phyloP scores from a whole-genome alignment of 1,284 basidiomycete genomes.

The Butyriboletus appendiculatus region DNA sequence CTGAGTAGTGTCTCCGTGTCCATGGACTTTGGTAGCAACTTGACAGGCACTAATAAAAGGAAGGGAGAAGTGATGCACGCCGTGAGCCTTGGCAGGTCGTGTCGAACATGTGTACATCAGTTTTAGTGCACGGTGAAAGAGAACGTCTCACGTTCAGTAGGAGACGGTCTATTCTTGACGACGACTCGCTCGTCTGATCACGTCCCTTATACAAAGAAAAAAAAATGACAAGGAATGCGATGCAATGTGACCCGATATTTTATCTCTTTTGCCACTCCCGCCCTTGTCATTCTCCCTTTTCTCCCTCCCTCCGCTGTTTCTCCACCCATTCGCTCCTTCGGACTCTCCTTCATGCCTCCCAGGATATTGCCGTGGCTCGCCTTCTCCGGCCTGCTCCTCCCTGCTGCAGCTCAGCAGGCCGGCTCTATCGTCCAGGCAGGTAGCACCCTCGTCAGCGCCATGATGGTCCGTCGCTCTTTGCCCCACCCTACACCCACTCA shows the following conservation, averaged over 20 bases:
- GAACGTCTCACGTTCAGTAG: too few species aligned
- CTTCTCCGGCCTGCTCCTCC: slow-evolving; percentile 7
- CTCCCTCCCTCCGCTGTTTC: not conserved
- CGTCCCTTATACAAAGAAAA: too few species aligned
- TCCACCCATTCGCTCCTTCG: slow-evolving; percentile 7
- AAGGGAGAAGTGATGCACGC: too few species aligned
- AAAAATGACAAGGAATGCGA: not conserved
- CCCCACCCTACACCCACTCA: not conserved
- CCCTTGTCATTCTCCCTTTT: not conserved
- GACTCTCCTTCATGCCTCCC: slow-evolving; percentile 9
- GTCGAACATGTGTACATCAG: too few species aligned
- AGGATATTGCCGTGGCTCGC: slow-evolving; percentile 7
- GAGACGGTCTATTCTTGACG: too few species aligned
- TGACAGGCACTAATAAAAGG: too few species aligned
- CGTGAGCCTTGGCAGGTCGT: too few species aligned
- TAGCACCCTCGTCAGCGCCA: slow-evolving; percentile 29
- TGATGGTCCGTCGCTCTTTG: slow-evolving; percentile 23
- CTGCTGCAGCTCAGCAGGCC: slow-evolving; percentile 13
- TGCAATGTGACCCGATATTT: not conserved
- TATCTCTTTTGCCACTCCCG: not conserved
- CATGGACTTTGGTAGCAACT: too few species aligned
- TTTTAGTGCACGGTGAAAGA: too few species aligned
- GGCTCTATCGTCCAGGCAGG: slow-evolving; percentile 26
- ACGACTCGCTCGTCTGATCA: too few species aligned
- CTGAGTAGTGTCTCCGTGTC: too few species aligned